phyloP scores from a whole-genome alignment of 208 protist genomes.

The Phytomonas serpens region DNA sequence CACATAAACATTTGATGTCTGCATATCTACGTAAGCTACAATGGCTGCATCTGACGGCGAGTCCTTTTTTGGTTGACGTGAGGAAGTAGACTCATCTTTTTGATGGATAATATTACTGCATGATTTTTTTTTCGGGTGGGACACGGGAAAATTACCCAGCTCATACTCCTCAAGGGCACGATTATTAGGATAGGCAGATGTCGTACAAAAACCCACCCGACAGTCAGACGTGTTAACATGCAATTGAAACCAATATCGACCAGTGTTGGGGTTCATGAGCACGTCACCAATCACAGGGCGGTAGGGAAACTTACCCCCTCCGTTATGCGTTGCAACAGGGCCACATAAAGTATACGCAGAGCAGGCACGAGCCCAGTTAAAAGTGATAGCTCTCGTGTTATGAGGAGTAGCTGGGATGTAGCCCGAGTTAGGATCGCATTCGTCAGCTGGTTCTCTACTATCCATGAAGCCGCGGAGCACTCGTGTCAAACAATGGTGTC shows the following conservation, averaged over 20 bases:
- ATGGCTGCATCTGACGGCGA: constrained; percentile 13
- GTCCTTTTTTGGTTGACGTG: not conserved
- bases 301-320: constrained; percentile 43
- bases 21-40: constrained; percentile 50
- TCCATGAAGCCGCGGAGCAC: not conserved
- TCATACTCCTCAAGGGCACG: constrained; percentile 13
- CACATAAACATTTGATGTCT: constrained; percentile 62
- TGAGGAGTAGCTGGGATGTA: constrained; percentile 24
- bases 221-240: constrained; percentile 64
- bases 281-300: constrained; percentile 56
- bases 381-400: constrained; percentile 35
- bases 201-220: constrained; percentile 60
- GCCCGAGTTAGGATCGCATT: constrained; percentile 8
- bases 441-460: not conserved
- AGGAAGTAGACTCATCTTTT: not conserved
- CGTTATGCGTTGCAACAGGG: constrained; percentile 36
- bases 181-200: constrained; percentile 30
- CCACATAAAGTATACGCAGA: constrained; percentile 38
- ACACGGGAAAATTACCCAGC: constrained; percentile 3
- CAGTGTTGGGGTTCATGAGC: constrained; percentile 43
- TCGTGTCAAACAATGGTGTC: constrained; percentile 1
- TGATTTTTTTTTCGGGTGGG: not conserved
- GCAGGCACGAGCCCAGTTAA: constrained; percentile 55
- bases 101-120: not conserved
- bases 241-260: constrained; percentile 78